Base-by-base conservation (phyloP, 306 rosid genomes). In the Sindora glabra region DNA sequence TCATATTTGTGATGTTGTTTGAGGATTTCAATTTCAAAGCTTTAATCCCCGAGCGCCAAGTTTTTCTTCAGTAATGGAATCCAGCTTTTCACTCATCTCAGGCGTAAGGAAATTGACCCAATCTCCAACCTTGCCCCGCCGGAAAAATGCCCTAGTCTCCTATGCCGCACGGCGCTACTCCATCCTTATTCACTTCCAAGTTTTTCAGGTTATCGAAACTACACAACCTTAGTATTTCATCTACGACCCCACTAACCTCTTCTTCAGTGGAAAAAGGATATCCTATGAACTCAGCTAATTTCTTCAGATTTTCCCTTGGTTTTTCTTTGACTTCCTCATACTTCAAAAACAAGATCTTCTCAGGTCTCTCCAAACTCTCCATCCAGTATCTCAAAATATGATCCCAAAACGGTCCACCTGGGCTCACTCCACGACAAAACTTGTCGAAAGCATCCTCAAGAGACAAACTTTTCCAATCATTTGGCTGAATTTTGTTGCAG, bases 321-420 rank as follows among this genome's bases (percentile, higher is more conserved):
- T n/a, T n/a, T n/a, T n/a, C 42, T 49, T 44, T 60, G 22, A 68
- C 1, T 11, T 59, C 74, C 38, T 68, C 74, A 2, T 11, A 68
- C 48, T 8, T 68, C 24, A 68, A 16, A n/a, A 59, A 18, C 58
- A 38, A 5, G 2, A 57, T 9, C 50, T 58, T 68, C 25, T 40
- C 11, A 2, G 26, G 41, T 5, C 15, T 57, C 25, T 49, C 30
- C 29, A 34, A 18, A 3, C 58, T 36, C 33, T 8, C 68, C 68
- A 7, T 3, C 29, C 13, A 30, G 22, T 42, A 24, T n/a, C n/a
- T n/a, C n/a, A n/a, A n/a, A n/a, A n/a, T n/a, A n/a, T n/a, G n/a
- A n/a, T n/a, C n/a, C n/a, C n/a, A n/a, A n/a, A n/a, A n/a, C n/a
- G n/a, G n/a, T n/a, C n/a, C n/a, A n/a, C n/a, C n/a, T n/a, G n/a